Evolutionary conservation across 2,329 filamentous ascomycete genomes (phyloP), one percentile per base, ranked within the genome.

Genomic region (Chrysoporthe austroafricana): DNA sequence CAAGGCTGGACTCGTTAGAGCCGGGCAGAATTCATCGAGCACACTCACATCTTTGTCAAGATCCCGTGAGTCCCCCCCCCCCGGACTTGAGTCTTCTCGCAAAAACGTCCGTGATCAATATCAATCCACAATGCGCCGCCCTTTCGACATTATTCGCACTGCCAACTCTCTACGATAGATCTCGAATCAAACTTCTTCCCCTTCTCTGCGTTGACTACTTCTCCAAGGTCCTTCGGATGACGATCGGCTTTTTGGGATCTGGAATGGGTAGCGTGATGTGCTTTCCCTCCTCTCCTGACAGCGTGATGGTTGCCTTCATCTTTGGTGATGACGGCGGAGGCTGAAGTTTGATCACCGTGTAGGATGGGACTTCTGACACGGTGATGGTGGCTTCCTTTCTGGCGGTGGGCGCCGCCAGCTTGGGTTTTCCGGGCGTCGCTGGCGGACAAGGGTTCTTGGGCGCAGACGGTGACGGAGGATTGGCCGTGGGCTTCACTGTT

Each of bases 161-260:
- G 56, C 68, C 68, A 67, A 32, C 46, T 62, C n/a, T 69, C 64
- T 8, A 69, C 64, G 42, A 69, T 67, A n/a, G n/a, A 54, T 48
- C 36, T 58, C 13, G 68, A 52, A n/a, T 69, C 64, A n/a, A 67
- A 64, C 18, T 18, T 64, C 50, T 64, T 69, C 26, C 56, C 52
- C 56, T 63, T 69, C 42, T 69, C 62, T n/a, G 62, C 58, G 43
- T 8, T 57, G 3, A 68, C 59, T 46, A 69, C 44, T n/a, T 65
- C 52, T 52, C 62, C 52, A 34, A 69, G 57, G 32, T 56, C 50
- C 58, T 69, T 67, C 44, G 62, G 62, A 65, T 62, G 54, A 64
- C 57, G 64, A 66, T 57, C n/a, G 61, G 68, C 36, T 43, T 42
- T 63, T 50, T 46, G 52, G 57, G 67, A 43, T 63, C 36, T 54